Base-by-base conservation (phyloP, 768 basidiomycete genomes). In the Rhodotorula taiwanensis region DNA sequence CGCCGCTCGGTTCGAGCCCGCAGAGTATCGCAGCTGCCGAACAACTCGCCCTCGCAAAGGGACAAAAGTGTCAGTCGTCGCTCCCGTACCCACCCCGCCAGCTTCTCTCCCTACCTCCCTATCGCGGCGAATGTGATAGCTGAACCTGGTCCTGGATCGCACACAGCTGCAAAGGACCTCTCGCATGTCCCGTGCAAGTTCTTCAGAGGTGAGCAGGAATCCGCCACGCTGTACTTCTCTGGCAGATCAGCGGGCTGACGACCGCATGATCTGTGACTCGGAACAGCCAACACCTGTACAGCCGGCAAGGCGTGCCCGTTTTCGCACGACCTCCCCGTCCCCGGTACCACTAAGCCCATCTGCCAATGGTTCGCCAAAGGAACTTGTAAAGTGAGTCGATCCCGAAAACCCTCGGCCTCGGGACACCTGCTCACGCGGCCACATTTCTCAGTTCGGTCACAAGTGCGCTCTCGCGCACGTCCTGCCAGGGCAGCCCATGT, bases 181-280 rank as follows among this genome's bases (percentile, higher is more conserved):
- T 89, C 88, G 4, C 92, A 95, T 80, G 94, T 98, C 20, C 93
- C 93, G 3, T 98, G 94, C 80, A 89, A 94, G 78, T 97, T 97
- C 82, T 95, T 85, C 83, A 89, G 87, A 74, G 87, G 89, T 67
- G 20, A 16, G 62, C 42, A 9, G 8, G 20, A 28, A 33, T 34
- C 39, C 43, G 2, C 28, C 28, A 7, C 41, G n/a, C 18, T 6
- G 11, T 42, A 31, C 18, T 2, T 13, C 21, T 33, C 9, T 6
- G 25, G 25, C n/a, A n/a, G 13, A 8, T 36, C 25, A n/a, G 18
- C 18, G 20, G 30, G 30, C 30, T 42, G 25, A 39, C 44, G 33
- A 3, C 27, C 33, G 5, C 7, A 15, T 9, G 66, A 21, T 90
- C 92, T 39, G 27, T 27, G 45, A 47, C 45, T 20, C 15, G 15